Conservation (phyloP, 2,329 filamentous ascomycete species). For the Cercospora berteroae region DNA sequence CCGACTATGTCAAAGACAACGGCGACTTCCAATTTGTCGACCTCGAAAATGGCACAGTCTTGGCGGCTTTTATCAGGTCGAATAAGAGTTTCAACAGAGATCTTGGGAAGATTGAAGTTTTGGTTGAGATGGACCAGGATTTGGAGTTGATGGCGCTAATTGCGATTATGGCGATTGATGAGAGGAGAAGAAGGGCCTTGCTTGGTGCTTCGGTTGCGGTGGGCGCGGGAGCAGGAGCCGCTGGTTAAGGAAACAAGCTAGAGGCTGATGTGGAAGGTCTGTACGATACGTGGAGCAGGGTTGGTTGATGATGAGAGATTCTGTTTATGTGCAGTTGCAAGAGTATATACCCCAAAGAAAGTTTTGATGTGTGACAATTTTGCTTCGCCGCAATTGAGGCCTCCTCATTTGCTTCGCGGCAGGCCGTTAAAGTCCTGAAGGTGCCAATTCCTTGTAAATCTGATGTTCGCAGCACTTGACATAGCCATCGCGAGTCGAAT, state of each 20-base stretch:
- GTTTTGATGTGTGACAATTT: too few species aligned
- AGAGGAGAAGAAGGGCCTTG: constrained; percentile 11
- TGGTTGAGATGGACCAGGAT: constrained; percentile 12
- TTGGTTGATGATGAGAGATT: not conserved
- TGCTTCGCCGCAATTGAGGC: too few species aligned
- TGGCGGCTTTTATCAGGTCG: constrained; percentile 13
- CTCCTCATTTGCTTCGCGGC: too few species aligned
- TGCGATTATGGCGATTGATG: constrained; percentile 16
- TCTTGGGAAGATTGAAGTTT: constrained; percentile 12
- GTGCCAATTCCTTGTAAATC: not conserved
- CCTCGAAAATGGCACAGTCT: not conserved
- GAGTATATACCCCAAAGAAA: not conserved
- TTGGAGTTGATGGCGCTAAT: constrained; percentile 15
- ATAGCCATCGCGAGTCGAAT: not conserved
- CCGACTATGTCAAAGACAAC: constrained; percentile 1
- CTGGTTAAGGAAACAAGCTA: not conserved
- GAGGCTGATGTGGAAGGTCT: not conserved
- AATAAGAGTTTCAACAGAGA: not conserved
- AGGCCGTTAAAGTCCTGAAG: too few species aligned
- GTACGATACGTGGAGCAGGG: not conserved
- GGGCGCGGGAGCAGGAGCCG: not conserved
- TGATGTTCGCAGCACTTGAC: not conserved
- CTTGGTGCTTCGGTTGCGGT: not conserved
- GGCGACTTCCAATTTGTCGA: constrained; percentile 13
- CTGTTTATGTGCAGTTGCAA: not conserved